Conservation (phyloP, 2,329 filamentous ascomycete genomes). For the Aspergillus jensenii region DNA sequence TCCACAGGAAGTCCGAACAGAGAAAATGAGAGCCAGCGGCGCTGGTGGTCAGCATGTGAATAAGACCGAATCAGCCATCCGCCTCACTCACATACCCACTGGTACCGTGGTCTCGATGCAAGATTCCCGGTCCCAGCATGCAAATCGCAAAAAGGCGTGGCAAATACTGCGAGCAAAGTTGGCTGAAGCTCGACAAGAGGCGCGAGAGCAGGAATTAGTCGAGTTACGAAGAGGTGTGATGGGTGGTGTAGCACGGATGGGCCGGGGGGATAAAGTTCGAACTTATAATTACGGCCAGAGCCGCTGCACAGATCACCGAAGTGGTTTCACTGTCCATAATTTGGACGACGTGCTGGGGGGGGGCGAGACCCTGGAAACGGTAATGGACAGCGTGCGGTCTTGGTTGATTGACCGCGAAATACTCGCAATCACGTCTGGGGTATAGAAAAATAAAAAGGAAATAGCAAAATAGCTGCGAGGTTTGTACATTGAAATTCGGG, state of each 20-base stretch:
- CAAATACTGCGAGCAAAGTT: constrained; percentile 76
- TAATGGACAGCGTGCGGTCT: constrained; percentile 74
- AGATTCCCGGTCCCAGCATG: constrained; percentile 84
- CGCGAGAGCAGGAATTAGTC: constrained; percentile 76
- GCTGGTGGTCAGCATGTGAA: constrained; percentile 98
- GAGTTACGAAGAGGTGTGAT: constrained; percentile 75
- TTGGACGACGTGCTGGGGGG: constrained; percentile 78
- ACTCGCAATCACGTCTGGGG: constrained; percentile 65
- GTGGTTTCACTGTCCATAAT: constrained; percentile 75
- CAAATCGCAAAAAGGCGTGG: constrained; percentile 88
- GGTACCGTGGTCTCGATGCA: constrained; percentile 88
- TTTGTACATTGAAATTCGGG: neutral
- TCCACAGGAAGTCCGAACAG: constrained; percentile 74
- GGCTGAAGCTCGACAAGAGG: constrained; percentile 76
- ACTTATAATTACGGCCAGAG: constrained; percentile 83
- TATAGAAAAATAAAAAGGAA: constrained; percentile 48
- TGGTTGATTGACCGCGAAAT: constrained; percentile 79
- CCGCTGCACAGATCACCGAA: constrained; percentile 85
- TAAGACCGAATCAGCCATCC: constrained; percentile 93
- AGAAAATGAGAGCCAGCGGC: constrained; percentile 89
- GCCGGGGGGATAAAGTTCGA: constrained; percentile 87
- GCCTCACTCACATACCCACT: constrained; percentile 86
- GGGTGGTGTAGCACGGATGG: constrained; percentile 73
- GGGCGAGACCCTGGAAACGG: constrained; percentile 66
- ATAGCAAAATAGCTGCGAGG: neutral